phyloP scores from a whole-genome alignment of 768 basidiomycete species.

The Candolleomyces eurysporus region DNA sequence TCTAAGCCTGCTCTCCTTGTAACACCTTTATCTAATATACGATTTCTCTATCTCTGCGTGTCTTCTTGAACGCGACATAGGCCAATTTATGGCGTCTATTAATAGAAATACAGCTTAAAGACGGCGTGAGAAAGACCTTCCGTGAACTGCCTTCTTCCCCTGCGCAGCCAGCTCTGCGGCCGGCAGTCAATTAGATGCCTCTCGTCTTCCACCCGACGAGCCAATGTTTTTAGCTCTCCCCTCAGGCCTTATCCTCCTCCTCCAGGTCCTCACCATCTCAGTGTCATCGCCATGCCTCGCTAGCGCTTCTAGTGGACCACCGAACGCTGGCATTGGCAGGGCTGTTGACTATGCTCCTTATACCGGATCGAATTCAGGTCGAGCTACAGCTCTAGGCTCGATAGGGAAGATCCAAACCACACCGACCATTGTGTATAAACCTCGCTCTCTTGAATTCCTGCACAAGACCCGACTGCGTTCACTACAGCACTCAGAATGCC shows the following conservation, averaged over 20 bases:
- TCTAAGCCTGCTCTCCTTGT: no score
- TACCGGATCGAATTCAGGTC: background rate
- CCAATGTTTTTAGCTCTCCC: background rate
- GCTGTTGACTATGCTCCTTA: background rate
- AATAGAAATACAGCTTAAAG: background rate
- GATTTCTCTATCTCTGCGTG: background rate
- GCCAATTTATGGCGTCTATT: background rate
- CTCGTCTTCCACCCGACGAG: background rate
- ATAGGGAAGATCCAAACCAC: constrained; percentile 24
- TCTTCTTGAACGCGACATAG: background rate
- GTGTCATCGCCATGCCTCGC: background rate
- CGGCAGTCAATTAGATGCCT: background rate
- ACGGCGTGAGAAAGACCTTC: constrained; percentile 1
- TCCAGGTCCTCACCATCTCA: background rate
- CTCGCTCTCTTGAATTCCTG: constrained; percentile 48
- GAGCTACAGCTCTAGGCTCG: background rate
- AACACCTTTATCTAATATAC: no score
- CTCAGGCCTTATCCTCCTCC: background rate
- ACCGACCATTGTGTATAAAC: constrained; percentile 60
- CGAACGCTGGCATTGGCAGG: background rate
- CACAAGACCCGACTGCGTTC: constrained; percentile 56
- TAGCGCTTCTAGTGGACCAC: background rate
- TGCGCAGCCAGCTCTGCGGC: background rate
- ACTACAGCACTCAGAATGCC: constrained; percentile 36
- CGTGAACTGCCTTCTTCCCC: background rate